These are phyloP conservation scores for Dipteronia sinensis DNA, from an alignment of 345 rosid species.

Conservation along the genomic window DNA sequence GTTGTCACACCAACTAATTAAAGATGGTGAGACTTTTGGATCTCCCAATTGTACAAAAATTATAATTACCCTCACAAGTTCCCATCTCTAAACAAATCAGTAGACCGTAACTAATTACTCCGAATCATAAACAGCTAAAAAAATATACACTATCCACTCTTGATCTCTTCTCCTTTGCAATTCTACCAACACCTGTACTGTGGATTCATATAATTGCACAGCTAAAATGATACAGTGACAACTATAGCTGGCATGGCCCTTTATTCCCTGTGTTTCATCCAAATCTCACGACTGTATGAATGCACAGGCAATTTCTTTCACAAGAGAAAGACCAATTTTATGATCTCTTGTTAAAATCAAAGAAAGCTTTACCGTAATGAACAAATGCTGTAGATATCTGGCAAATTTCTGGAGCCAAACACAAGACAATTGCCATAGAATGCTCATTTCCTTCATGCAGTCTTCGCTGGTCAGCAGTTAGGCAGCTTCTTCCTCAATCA, in stretches of 20 bases:
- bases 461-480: slow-evolving; percentile 19
- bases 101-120: not conserved
- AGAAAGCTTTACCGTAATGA: not conserved
- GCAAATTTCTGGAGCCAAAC: slow-evolving; percentile 3
- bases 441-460: not conserved
- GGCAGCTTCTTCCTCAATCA: slow-evolving; percentile 22
- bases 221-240: not conserved
- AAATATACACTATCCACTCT: not conserved
- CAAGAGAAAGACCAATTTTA: not conserved
- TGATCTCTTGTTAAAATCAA: not conserved
- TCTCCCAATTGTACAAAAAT: not conserved
- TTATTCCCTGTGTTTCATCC: not conserved
- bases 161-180: not conserved
- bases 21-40: not conserved
- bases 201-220: not conserved
- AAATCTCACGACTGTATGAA: not conserved
- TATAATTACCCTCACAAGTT: slow-evolving; percentile 6
- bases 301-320: slow-evolving; percentile 12
- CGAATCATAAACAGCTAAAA: not conserved
- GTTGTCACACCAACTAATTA: not conserved
- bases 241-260: not conserved
- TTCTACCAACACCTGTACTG: slow-evolving; percentile 2
- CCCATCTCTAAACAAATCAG: not conserved
- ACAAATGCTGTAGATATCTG: not conserved
- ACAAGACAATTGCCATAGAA: slow-evolving; percentile 1